phyloP scores from a whole-genome alignment of 2,329 filamentous ascomycete species.

The Colletotrichum chrysophilum region DNA sequence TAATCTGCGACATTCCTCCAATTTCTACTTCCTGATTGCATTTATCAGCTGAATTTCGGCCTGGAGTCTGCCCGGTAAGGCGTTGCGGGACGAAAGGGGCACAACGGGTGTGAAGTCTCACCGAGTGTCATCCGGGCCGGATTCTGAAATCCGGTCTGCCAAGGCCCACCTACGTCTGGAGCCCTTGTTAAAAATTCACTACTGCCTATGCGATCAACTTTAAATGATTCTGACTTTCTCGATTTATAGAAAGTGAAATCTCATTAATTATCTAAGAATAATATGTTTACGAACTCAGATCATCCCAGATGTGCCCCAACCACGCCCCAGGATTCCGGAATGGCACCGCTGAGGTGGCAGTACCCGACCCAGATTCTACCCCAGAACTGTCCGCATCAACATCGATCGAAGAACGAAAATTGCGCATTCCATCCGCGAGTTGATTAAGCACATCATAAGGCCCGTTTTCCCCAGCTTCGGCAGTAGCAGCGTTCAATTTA shows the following conservation, averaged over 20 bases:
- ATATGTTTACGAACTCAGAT: background rate
- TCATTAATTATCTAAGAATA: background rate
- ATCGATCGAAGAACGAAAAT: background rate
- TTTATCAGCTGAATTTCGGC: background rate
- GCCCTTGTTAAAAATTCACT: background rate
- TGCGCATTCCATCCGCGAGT: background rate
- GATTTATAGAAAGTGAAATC: fast-evolving
- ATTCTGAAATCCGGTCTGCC: background rate
- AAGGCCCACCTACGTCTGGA: background rate
- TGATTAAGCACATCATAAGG: background rate
- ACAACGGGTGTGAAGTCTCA: background rate
- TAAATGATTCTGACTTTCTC: background rate
- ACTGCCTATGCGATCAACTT: background rate
- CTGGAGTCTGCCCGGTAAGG: background rate
- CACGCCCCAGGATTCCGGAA: background rate
- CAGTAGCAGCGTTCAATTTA: fast-evolving
- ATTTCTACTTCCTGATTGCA: background rate
- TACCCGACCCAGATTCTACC: background rate
- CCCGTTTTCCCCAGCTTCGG: background rate
- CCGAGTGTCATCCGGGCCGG: background rate
- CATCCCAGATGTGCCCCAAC: background rate
- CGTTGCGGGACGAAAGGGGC: background rate
- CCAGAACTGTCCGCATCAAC: background rate
- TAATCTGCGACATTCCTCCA: background rate
- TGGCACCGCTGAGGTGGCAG: background rate